Conservation (phyloP, 306 rosid genomes). For the Sesbania bispinosa region DNA sequence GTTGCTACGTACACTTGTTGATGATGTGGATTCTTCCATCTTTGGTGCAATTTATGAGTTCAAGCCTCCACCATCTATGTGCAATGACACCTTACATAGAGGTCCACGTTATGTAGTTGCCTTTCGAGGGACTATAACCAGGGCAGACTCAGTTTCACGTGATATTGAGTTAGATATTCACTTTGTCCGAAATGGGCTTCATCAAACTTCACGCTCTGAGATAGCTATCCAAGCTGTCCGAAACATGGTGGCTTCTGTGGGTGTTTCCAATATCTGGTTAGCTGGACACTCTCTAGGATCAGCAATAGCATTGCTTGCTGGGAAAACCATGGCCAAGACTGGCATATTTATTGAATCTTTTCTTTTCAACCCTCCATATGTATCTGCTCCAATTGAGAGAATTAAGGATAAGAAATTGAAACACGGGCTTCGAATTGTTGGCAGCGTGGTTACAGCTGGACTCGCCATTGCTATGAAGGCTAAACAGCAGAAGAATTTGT, state of each 20-base stretch:
- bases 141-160: slow-evolving; percentile 51
- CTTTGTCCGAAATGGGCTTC: slow-evolving; percentile 61
- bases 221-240: slow-evolving; percentile 69
- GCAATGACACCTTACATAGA: slow-evolving; percentile 42
- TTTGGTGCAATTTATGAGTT: slow-evolving; percentile 85
- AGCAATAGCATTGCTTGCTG: slow-evolving; percentile 80
- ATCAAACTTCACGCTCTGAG: slow-evolving; percentile 72
- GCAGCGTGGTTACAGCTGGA: slow-evolving; percentile 80
- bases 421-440: slow-evolving; percentile 67
- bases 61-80: slow-evolving; percentile 49
- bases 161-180: slow-evolving; percentile 70
- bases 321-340: slow-evolving; percentile 74
- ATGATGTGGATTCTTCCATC: slow-evolving; percentile 73
- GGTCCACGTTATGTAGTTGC: slow-evolving; percentile 74
- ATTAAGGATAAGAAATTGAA: slow-evolving; percentile 58
- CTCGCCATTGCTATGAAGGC: slow-evolving; percentile 70
- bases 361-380: slow-evolving; percentile 86
- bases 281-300: slow-evolving; percentile 96
- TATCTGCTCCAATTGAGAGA: slow-evolving; percentile 85
- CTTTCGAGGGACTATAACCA: slow-evolving; percentile 76
- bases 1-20: slow-evolving; percentile 60
- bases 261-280: slow-evolving; percentile 76
- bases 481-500: slow-evolving; percentile 34
- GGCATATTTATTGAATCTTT: slow-evolving; percentile 60
- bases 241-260: slow-evolving; percentile 62